Conservation (phyloP, 2,329 filamentous ascomycete species). For the Aspergillaceae sp. region DNA sequence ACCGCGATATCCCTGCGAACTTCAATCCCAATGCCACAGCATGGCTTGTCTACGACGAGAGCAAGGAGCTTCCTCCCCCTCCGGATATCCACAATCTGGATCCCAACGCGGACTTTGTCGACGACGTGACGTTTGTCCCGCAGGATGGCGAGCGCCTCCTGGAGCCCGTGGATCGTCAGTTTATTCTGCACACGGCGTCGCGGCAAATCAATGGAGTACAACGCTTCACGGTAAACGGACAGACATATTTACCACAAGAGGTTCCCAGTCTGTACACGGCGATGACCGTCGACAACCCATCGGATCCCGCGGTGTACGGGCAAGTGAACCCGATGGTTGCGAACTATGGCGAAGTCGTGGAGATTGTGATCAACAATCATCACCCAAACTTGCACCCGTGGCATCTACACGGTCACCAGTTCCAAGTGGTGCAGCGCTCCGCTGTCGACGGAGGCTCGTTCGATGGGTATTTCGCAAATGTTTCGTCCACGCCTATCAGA, state of each 20-base stretch:
- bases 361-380: constrained; percentile 30
- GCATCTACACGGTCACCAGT: constrained; percentile 47
- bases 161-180: constrained; percentile 21
- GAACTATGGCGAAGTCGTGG: constrained; percentile 45
- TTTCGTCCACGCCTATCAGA: constrained; percentile 20
- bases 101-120: constrained; percentile 46
- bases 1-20: constrained; percentile 46
- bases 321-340: constrained; percentile 61
- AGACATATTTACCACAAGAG: constrained; percentile 56
- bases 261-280: constrained; percentile 74
- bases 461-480: constrained; percentile 14
- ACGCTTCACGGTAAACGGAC: neutral
- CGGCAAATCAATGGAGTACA: constrained; percentile 55
- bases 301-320: constrained; percentile 56
- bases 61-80: constrained; percentile 41
- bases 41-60: constrained; percentile 46
- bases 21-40: constrained; percentile 51
- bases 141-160: constrained; percentile 16
- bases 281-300: constrained; percentile 47
- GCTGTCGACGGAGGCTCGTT: constrained; percentile 19
- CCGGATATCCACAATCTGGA: constrained; percentile 52
- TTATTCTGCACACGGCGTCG: constrained; percentile 46
- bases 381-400: constrained; percentile 37
- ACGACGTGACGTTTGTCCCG: constrained; percentile 46
- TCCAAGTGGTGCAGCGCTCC: constrained; percentile 35